Evolutionary conservation across 768 basidiomycete genomes (phyloP).

Genomic region (Favolaschia claudopus): DNA sequence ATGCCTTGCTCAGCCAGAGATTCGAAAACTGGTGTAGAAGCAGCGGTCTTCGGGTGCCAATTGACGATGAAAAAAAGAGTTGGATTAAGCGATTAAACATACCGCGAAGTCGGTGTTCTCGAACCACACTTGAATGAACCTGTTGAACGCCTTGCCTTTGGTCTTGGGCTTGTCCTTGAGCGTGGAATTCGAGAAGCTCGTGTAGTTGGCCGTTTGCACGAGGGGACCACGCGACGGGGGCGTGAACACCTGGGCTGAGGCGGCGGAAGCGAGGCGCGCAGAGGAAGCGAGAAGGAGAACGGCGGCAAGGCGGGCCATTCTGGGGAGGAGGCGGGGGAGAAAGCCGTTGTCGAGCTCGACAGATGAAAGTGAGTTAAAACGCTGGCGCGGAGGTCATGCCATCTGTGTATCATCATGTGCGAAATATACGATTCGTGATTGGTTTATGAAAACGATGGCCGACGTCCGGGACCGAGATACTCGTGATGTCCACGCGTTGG

Average conservation of each 20-base stretch:
- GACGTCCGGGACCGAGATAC: too few relatives aligned
- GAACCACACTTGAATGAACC: conserved; percentile 58
- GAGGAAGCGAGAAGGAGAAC: not conserved
- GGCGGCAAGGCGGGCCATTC: too few relatives aligned
- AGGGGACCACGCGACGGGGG: conserved; percentile 9
- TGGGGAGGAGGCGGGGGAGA: too few relatives aligned
- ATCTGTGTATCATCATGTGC: too few relatives aligned
- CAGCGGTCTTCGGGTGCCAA: not conserved
- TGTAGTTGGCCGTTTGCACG: conserved; percentile 44
- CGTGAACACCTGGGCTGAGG: not conserved
- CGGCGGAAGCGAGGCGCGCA: not conserved
- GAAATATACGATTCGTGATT: too few relatives aligned
- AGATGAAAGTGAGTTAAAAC: too few relatives aligned
- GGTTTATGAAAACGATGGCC: too few relatives aligned
- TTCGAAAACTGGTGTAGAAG: conserved; percentile 32
- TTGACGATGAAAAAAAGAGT: conserved; percentile 7
- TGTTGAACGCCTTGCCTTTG: conserved; percentile 51
- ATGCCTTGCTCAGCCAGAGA: too few relatives aligned
- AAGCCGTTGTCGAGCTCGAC: too few relatives aligned
- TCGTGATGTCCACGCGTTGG: too few relatives aligned
- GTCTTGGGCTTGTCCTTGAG: conserved; percentile 47
- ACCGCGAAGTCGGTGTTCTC: conserved; percentile 57
- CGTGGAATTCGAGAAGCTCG: conserved; percentile 51
- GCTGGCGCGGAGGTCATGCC: too few relatives aligned
- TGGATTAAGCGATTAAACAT: too few relatives aligned